A percentile compares a stretch with the other conserved stretches of the same genome.
These are phyloP conservation scores for Rubia balearica DNA, from an alignment of 305 asterid genomes.

Conservation along the genomic window DNA sequence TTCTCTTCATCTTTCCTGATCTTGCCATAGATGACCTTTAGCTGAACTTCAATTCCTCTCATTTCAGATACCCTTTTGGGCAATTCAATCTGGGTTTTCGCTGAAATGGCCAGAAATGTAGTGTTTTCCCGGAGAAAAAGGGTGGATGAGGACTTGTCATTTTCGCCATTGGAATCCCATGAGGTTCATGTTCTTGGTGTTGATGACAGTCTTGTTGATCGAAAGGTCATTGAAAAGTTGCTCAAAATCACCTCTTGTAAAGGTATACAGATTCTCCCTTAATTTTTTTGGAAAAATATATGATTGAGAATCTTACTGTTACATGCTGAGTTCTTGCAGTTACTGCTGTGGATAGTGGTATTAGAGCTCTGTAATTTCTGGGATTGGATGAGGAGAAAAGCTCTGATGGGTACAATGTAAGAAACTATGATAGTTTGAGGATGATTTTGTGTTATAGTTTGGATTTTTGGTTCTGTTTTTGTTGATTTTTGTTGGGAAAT, in stretches of 20 bases:
- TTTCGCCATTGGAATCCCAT: conserved; percentile 16
- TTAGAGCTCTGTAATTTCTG: conserved; percentile 73
- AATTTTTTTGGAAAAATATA: background rate
- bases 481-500: conserved; percentile 12
- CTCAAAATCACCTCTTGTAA: conserved; percentile 87
- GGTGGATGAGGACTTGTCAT: conserved; percentile 6
- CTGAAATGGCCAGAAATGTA: conserved; percentile 20
- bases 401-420: conserved; percentile 55
- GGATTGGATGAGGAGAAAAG: conserved; percentile 67
- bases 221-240: conserved; percentile 79
- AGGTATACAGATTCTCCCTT: conserved; percentile 29
- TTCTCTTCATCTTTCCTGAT: background rate
- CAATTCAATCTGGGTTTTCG: conserved; percentile 8
- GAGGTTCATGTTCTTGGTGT: conserved; percentile 79
- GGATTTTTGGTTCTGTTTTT: conserved; percentile 6
- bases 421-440: background rate
- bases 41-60: background rate
- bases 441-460: background rate
- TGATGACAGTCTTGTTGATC: conserved; percentile 85
- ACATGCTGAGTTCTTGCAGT: conserved; percentile 33
- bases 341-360: conserved; percentile 91
- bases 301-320: conserved; percentile 2
- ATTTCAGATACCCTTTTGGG: background rate
- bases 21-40: conserved; percentile 5
- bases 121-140: conserved; percentile 20